Conservation (phyloP, 148 eudicot species). For the Persicaria maculosa region DNA sequence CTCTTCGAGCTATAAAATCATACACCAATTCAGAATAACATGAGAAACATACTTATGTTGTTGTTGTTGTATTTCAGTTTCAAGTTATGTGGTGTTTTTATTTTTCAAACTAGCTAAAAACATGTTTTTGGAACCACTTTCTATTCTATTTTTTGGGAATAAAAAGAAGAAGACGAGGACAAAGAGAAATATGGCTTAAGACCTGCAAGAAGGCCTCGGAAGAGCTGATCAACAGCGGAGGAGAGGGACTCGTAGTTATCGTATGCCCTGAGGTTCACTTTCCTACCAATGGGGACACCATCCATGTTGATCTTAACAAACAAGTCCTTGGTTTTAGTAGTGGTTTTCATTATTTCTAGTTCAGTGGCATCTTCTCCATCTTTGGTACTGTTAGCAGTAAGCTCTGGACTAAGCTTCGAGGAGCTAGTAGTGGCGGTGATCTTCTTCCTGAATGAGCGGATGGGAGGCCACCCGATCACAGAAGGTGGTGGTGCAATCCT, state of each 20-base stretch:
- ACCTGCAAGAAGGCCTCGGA: conserved; percentile 63
- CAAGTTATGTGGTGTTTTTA: too few relatives aligned
- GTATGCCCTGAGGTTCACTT: conserved; percentile 49
- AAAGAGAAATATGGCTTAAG: not conserved
- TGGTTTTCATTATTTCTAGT: conserved; percentile 13
- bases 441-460: conserved; percentile 56
- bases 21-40: not conserved
- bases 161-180: not conserved
- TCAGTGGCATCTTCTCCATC: conserved; percentile 13
- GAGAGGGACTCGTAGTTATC: conserved; percentile 50
- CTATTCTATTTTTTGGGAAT: too few relatives aligned
- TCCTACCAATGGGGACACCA: conserved; percentile 64
- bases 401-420: conserved; percentile 24
- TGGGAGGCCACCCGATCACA: conserved; percentile 70
- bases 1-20: conserved; percentile 35
- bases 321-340: conserved; percentile 21
- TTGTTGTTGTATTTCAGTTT: not conserved
- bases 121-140: too few relatives aligned
- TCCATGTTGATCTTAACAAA: conserved; percentile 71
- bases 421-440: conserved; percentile 32
- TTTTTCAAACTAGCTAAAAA: too few relatives aligned
- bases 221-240: conserved; percentile 60
- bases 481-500: conserved; percentile 48
- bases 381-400: conserved; percentile 19
- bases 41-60: conserved; percentile 5